Base-by-base conservation (phyloP, 1,284 basidiomycete genomes). In the Papiliotrema terrestris region DNA sequence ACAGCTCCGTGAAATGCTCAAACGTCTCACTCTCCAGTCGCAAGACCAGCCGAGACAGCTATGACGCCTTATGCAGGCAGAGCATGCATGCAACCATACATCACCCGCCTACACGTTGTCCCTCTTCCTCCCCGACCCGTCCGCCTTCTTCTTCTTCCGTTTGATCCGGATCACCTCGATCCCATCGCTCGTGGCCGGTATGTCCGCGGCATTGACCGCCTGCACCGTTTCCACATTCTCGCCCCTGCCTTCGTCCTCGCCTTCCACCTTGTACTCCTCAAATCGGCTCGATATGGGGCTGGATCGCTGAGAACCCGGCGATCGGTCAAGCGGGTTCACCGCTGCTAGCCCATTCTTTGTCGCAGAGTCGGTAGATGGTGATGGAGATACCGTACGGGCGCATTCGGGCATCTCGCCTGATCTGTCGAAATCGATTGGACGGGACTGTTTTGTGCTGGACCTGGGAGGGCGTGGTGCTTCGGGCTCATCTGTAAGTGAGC, bases 371-470 rank as follows among this genome's bases (percentile, higher is more conserved):
- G 46, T 51, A 67, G 51, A 54, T 66, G 41, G 53, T 43, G 39
- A 37, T 38, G 41, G 25, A 37, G 41, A 54, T 32, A 35, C 23
- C 38, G 20, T 13, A 26, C 58, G 57, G 29, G 39, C 46, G 13
- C 47, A 2, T 42, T 83, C 82, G 1, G 91, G 92, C 86, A 93
- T 89, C 74, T 92, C 91, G 1, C 91, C 91, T 0, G 84, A 82
- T 63, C 83, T 83, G 62, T 93, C 89, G 60, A 94, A 72, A 32
- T 69, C 66, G 2, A 66, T 62, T 58, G 17, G 29, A 5, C 29
- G 29, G 6, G 29, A 32, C 29, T 32, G 29, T 32, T 32, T 32
- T 5, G 29, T 32, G 29, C 29, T 32, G 29, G 29, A 5, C 29
- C 11, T 32, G 29, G 29, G 29, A 5, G 29, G 29, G 6, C 5